Evolutionary conservation across 2,329 filamentous ascomycete genomes (phyloP).

Genomic region (Paecilomyces formosus): DNA sequence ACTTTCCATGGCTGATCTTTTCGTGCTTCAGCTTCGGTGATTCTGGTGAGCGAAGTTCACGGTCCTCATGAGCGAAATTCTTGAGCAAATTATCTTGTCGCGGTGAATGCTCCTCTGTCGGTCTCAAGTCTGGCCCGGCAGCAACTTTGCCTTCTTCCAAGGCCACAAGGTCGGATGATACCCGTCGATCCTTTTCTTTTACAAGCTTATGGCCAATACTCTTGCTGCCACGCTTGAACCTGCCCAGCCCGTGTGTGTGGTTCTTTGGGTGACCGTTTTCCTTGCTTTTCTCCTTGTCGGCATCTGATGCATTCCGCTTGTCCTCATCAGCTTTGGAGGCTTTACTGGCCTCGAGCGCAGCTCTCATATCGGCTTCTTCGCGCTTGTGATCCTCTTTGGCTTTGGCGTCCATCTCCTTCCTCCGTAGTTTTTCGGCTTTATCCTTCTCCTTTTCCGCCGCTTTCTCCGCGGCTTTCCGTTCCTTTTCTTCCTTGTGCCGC

Average conservation of each 20-base stretch:
- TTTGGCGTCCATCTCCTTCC: constrained; percentile 50
- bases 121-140: neutral
- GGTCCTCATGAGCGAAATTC: neutral
- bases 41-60: constrained; percentile 1
- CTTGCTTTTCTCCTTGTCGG: constrained; percentile 24
- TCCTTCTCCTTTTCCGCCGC: constrained; percentile 40
- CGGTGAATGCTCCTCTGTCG: neutral
- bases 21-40: constrained; percentile 11
- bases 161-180: constrained; percentile 9
- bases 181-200: constrained; percentile 30
- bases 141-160: constrained; percentile 4
- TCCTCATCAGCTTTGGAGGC: constrained; percentile 51
- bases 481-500: constrained; percentile 49
- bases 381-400: constrained; percentile 40
- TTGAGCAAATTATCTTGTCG: neutral
- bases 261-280: constrained; percentile 38
- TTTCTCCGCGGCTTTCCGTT: constrained; percentile 43
- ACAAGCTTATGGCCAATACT: constrained; percentile 67
- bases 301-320: constrained; percentile 21
- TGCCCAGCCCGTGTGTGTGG: constrained; percentile 46
- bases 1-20: constrained; percentile 19
- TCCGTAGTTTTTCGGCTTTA: constrained; percentile 47
- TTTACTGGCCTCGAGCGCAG: constrained; percentile 60
- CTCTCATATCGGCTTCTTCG: constrained; percentile 55
- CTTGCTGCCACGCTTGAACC: constrained; percentile 66